These are phyloP conservation scores for Penicillium manginii DNA, from an alignment of 495 filamentous ascomycete genomes.

Conservation along the genomic window DNA sequence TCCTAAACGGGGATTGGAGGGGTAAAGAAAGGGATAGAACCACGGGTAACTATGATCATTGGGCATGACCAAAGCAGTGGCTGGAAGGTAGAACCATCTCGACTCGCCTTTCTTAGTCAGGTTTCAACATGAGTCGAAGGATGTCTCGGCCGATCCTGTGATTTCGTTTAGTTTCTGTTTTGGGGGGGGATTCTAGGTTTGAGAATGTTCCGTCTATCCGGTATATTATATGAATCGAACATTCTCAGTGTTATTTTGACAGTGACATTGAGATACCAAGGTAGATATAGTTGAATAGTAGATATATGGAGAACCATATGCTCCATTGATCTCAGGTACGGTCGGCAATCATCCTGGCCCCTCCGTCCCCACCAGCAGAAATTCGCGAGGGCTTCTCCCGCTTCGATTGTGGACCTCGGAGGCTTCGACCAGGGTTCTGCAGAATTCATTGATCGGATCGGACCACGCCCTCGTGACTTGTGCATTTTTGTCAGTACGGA, in stretches of 20 bases:
- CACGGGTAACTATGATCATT: background rate
- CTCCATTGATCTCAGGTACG: conserved; percentile 9
- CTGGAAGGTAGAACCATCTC: conserved; percentile 7
- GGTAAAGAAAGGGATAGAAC: no score
- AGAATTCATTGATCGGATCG: conserved; percentile 36
- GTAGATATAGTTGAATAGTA: no score
- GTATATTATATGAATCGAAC: no score
- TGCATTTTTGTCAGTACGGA: background rate
- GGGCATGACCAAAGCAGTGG: background rate
- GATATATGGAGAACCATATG: no score
- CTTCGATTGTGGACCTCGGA: conserved; percentile 52
- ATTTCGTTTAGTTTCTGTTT: background rate
- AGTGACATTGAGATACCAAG: no score
- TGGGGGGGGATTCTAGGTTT: no score
- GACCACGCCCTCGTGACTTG: conserved; percentile 18
- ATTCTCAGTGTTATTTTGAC: no score
- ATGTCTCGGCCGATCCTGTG: conserved; percentile 1
- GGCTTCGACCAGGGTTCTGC: conserved; percentile 39
- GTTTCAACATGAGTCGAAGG: conserved; percentile 5
- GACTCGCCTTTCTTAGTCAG: conserved; percentile 15
- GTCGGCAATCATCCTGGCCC: conserved; percentile 26
- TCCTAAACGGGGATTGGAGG: no score
- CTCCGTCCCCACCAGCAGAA: conserved; percentile 31
- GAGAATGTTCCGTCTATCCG: no score
- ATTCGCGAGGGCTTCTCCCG: conserved; percentile 50